Evolutionary conservation across 371 early-diverging fungal genomes (phyloP).

Genomic region (Mucor mucedo): DNA sequence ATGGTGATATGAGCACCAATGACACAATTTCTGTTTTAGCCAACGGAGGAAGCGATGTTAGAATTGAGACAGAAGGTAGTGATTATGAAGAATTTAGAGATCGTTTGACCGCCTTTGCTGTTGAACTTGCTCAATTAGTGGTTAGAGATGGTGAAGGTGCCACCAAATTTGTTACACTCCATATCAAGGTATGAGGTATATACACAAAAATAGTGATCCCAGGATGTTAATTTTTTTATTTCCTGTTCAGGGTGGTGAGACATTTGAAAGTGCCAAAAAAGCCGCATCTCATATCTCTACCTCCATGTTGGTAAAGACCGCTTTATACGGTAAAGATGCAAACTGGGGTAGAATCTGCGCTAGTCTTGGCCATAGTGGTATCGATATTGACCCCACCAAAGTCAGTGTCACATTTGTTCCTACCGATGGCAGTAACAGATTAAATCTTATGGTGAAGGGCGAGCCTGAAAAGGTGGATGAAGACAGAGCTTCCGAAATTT

Average conservation of each 20-base stretch:
- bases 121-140: conserved; percentile 84
- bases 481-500: conserved; percentile 77
- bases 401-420: conserved; percentile 80
- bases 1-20: conserved; percentile 97
- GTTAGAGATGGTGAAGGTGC: conserved; percentile 97
- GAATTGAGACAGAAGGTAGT: conserved; percentile 50
- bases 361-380: conserved; percentile 61
- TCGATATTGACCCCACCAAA: conserved; percentile 68
- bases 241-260: conserved; percentile 61
- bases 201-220: no score
- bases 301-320: conserved; percentile 93
- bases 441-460: conserved; percentile 81
- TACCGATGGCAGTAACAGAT: conserved; percentile 60
- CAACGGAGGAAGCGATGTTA: conserved; percentile 74
- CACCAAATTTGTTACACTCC: conserved; percentile 94
- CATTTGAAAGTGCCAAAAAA: conserved; percentile 79
- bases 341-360: conserved; percentile 92
- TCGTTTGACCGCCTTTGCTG: conserved; percentile 78
- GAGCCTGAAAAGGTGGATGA: conserved; percentile 87
- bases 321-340: conserved; percentile 94
- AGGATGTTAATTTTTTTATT: no score
- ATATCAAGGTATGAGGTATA: conserved; percentile 65
- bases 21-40: conserved; percentile 91
- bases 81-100: conserved; percentile 75
- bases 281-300: conserved; percentile 89